These are phyloP conservation scores for Pleurozium schreberi DNA, from an alignment of 225 moss, liverwort and hornwort genomes.

Conservation along the genomic window DNA sequence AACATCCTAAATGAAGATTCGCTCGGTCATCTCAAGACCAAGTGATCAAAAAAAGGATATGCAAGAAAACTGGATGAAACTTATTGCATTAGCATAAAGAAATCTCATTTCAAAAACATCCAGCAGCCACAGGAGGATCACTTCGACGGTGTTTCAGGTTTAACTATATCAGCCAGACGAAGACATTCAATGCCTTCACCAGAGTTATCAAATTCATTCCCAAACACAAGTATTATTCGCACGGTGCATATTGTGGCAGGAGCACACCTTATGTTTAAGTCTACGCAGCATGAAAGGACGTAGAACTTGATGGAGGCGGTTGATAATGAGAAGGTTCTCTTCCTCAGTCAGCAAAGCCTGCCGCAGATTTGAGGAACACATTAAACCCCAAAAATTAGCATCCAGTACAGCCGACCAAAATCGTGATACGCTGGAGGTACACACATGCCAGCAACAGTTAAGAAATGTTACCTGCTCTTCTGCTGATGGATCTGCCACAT, in stretches of 20 bases:
- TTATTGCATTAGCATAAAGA: not conserved
- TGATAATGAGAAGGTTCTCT: conserved; percentile 95
- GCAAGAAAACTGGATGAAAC: not conserved
- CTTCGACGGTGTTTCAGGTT: not conserved
- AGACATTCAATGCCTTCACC: not conserved
- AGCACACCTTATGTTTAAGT: conserved; percentile 87
- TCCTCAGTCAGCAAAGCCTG: conserved; percentile 95
- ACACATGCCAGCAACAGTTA: not conserved
- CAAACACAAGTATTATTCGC: not conserved
- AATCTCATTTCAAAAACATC: not conserved
- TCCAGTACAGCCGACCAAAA: not conserved
- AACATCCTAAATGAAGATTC: not conserved
- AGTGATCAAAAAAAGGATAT: not conserved
- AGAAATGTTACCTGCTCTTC: conserved; percentile 52
- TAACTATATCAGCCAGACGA: not conserved
- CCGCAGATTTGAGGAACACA: not conserved
- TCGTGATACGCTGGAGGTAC: not conserved
- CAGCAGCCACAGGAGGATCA: not conserved
- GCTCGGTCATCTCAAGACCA: not conserved
- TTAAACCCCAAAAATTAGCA: not conserved
- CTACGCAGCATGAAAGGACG: conserved; percentile 98
- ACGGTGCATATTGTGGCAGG: not conserved
- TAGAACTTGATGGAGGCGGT: conserved; percentile 96
- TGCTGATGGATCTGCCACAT: conserved; percentile 78
- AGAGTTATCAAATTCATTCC: not conserved